Conservation (phyloP, 371 early-diverging fungal species). For the Fennellomyces sp. region DNA sequence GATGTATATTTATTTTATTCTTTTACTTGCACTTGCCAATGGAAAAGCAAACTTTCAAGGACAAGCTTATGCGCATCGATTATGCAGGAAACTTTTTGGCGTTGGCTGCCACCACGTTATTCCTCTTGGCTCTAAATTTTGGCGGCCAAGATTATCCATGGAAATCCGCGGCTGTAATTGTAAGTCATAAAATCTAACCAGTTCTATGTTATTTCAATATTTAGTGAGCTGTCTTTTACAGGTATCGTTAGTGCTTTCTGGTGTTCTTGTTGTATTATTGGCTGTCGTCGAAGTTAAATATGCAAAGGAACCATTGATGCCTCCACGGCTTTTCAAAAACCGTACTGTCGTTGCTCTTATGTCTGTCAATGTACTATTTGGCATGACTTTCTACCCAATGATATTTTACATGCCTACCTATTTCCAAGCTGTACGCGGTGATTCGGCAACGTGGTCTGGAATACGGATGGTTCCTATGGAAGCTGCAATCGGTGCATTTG, state of each 20-base stretch:
- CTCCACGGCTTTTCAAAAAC: conserved; percentile 56
- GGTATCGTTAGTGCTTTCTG: conserved; percentile 53
- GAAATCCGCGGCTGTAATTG: conserved; percentile 65
- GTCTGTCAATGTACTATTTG: conserved; percentile 55
- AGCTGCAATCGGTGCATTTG: conserved; percentile 34
- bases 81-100: conserved; percentile 41
- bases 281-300: conserved; percentile 49
- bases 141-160: conserved; percentile 60
- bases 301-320: conserved; percentile 60
- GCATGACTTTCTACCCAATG: conserved; percentile 55
- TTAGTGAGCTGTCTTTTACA: no score
- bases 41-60: conserved; percentile 29
- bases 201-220: no score
- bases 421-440: conserved; percentile 72
- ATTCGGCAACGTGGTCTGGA: conserved; percentile 59
- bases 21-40: conserved; percentile 31
- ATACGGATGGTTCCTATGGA: conserved; percentile 54
- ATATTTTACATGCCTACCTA: conserved; percentile 74
- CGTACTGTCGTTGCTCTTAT: conserved; percentile 50
- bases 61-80: conserved; percentile 46
- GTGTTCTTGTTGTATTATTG: conserved; percentile 38
- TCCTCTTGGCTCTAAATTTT: conserved; percentile 51
- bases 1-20: conserved; percentile 34
- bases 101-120: conserved; percentile 40
- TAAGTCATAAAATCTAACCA: no score